Conservation (phyloP, 257 asterid genomes). For the Paulownia fortunei region DNA sequence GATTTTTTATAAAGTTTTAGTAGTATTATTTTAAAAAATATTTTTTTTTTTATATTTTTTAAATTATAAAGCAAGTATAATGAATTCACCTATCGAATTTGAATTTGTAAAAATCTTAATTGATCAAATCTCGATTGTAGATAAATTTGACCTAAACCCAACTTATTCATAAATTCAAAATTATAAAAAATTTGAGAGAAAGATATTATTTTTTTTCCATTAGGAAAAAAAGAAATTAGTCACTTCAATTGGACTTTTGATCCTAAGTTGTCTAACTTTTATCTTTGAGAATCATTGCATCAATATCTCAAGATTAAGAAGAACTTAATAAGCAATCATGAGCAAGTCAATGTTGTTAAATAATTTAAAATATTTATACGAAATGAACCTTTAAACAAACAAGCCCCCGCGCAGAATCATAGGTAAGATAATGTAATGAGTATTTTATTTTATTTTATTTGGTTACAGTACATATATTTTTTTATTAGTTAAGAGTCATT, state of each 20-base stretch:
- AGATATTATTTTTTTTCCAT: neutral
- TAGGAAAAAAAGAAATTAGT: slow-evolving; percentile 26
- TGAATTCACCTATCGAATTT: too few relatives aligned
- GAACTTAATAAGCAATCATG: slow-evolving; percentile 38
- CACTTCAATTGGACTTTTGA: slow-evolving; percentile 44
- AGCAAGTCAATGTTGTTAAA: slow-evolving; percentile 50
- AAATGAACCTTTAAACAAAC: slow-evolving; percentile 33
- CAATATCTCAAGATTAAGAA: slow-evolving; percentile 30
- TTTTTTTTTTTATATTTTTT: too few relatives aligned
- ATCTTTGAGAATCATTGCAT: slow-evolving; percentile 50
- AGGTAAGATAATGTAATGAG: slow-evolving; percentile 46
- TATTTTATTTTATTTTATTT: neutral
- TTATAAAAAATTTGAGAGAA: slow-evolving; percentile 21
- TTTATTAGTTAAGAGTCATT: slow-evolving; percentile 43
- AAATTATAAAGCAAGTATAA: too few relatives aligned
- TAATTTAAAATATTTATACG: neutral
- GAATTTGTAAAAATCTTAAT: too few relatives aligned
- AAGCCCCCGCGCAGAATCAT: slow-evolving; percentile 41
- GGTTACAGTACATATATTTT: slow-evolving; percentile 26
- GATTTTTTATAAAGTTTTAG: too few relatives aligned
- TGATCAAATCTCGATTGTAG: too few relatives aligned
- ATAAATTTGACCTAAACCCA: too few relatives aligned
- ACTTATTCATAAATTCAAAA: slow-evolving; percentile 23
- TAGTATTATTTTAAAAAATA: too few relatives aligned
- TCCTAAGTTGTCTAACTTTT: slow-evolving; percentile 32